Percentiles rank a stretch among this genome's conserved stretches.
These are phyloP conservation scores for Oenanthe sinensis DNA, from an alignment of 129 eudicot genomes.

Conservation along the genomic window DNA sequence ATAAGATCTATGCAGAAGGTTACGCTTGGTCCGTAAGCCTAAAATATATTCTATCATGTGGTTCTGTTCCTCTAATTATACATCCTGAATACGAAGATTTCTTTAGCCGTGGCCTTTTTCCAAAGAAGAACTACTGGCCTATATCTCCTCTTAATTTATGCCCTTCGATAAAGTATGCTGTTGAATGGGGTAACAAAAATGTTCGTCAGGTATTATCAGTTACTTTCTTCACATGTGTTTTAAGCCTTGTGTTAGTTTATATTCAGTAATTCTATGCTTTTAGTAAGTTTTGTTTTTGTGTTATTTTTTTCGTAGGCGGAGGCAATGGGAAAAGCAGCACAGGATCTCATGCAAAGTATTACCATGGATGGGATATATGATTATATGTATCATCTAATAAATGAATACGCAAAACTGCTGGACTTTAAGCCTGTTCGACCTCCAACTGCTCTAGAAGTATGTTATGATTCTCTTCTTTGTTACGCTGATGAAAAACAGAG, in stretches of 20 bases:
- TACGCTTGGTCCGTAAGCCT: slow-evolving; percentile 95
- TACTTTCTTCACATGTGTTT: neutral
- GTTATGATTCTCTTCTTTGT: slow-evolving; percentile 59
- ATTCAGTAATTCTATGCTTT: neutral
- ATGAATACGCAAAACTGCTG: slow-evolving; percentile 56
- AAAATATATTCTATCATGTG: slow-evolving; percentile 78
- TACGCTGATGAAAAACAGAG: slow-evolving; percentile 62
- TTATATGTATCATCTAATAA: slow-evolving; percentile 69
- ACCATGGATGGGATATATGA: slow-evolving; percentile 68
- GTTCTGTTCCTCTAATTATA: slow-evolving; percentile 66
- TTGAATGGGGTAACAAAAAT: slow-evolving; percentile 66
- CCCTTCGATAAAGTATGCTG: slow-evolving; percentile 50
- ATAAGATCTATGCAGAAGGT: slow-evolving; percentile 88
- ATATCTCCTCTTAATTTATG: slow-evolving; percentile 50
- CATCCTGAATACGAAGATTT: slow-evolving; percentile 68
- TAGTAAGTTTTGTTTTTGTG: neutral
- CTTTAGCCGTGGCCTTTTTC: slow-evolving; percentile 69
- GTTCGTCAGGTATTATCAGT: slow-evolving; percentile 26
- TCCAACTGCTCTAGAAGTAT: slow-evolving; percentile 46
- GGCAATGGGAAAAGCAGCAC: slow-evolving; percentile 56
- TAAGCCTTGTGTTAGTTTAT: neutral
- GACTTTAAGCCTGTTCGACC: slow-evolving; percentile 57
- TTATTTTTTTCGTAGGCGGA: slow-evolving; percentile 46
- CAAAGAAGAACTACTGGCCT: slow-evolving; percentile 55
- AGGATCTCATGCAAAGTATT: slow-evolving; percentile 57